These are phyloP conservation scores for Pleurotus pulmonarius DNA, from an alignment of 768 basidiomycete species.

Conservation along the genomic window DNA sequence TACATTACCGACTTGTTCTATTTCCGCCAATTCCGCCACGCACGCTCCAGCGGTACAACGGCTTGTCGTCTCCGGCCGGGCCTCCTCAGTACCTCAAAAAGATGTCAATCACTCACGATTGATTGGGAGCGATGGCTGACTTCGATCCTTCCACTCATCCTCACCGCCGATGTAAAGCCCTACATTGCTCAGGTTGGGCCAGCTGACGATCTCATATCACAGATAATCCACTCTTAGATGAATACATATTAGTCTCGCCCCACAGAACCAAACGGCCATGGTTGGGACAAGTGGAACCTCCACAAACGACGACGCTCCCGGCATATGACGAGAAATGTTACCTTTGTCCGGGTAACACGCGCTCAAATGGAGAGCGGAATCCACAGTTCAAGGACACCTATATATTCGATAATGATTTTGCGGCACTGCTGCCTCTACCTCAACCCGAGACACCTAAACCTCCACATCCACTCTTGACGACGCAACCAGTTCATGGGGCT, in stretches of 20 bases:
- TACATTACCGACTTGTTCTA: not conserved
- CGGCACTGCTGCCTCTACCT: slow-evolving; percentile 70
- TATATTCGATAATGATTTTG: slow-evolving; percentile 80
- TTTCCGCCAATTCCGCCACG: not conserved
- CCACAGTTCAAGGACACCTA: slow-evolving; percentile 63
- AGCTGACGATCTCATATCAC: slow-evolving; percentile 8
- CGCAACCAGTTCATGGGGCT: slow-evolving; percentile 71
- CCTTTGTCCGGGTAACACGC: slow-evolving; percentile 81
- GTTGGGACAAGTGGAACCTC: slow-evolving; percentile 80
- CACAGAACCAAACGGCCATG: slow-evolving; percentile 91
- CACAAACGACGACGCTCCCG: slow-evolving; percentile 49
- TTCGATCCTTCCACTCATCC: slow-evolving; percentile 65
- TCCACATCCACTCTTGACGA: slow-evolving; percentile 57
- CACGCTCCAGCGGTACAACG: not conserved
- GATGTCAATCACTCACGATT: not conserved
- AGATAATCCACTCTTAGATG: slow-evolving; percentile 81
- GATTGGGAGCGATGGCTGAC: slow-evolving; percentile 21
- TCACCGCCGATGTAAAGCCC: slow-evolving; percentile 62
- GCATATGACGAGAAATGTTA: slow-evolving; percentile 73
- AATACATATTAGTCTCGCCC: slow-evolving; percentile 80
- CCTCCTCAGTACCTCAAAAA: not conserved
- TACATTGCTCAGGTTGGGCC: not conserved
- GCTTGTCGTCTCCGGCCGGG: not conserved
- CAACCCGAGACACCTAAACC: slow-evolving; percentile 46
- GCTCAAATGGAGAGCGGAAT: slow-evolving; percentile 70